Evolutionary conservation across 2,329 filamentous ascomycete species (phyloP).

Genomic region (Fusarium nisikadoi): DNA sequence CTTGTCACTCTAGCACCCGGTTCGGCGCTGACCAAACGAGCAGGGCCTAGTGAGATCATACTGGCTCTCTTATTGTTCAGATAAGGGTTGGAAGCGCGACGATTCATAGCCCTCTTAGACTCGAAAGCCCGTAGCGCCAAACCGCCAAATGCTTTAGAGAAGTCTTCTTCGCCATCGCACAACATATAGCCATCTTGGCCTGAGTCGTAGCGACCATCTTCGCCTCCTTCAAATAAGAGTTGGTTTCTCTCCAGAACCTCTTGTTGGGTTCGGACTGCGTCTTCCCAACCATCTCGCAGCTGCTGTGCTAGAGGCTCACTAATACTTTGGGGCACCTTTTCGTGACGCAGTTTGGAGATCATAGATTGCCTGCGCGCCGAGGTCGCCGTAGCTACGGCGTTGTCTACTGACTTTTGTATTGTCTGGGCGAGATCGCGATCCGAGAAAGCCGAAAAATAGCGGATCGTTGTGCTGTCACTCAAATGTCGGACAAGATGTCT

Average conservation of each 20-base stretch:
- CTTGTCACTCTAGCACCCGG: slow-evolving; percentile 30
- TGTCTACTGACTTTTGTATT: slow-evolving; percentile 50
- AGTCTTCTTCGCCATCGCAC: slow-evolving; percentile 42
- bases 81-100: slow-evolving; percentile 30
- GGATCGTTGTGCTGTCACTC: slow-evolving; percentile 55
- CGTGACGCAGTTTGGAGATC: slow-evolving; percentile 49
- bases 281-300: slow-evolving; percentile 54
- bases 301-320: slow-evolving; percentile 51
- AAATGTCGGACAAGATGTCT: slow-evolving; percentile 59
- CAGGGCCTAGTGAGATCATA: slow-evolving; percentile 36
- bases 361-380: slow-evolving; percentile 49
- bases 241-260: slow-evolving; percentile 52
- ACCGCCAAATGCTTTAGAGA: slow-evolving; percentile 51
- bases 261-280: slow-evolving; percentile 48
- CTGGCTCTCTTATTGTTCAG: slow-evolving; percentile 40
- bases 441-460: slow-evolving; percentile 57
- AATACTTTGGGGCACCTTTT: slow-evolving; percentile 44
- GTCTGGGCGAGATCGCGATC: slow-evolving; percentile 50
- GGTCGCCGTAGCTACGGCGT: slow-evolving; percentile 41
- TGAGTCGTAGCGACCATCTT: slow-evolving; percentile 38
- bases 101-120: slow-evolving; percentile 39
- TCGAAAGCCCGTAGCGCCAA: slow-evolving; percentile 49
- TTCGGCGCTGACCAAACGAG: slow-evolving; percentile 36
- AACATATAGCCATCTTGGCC: slow-evolving; percentile 22
- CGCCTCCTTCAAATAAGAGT: slow-evolving; percentile 43